Percentiles rank a stretch among this genome's conserved stretches.
Evolutionary conservation across 2,329 filamentous ascomycete species (phyloP).

Genomic region (Byssochlamys sp.): DNA sequence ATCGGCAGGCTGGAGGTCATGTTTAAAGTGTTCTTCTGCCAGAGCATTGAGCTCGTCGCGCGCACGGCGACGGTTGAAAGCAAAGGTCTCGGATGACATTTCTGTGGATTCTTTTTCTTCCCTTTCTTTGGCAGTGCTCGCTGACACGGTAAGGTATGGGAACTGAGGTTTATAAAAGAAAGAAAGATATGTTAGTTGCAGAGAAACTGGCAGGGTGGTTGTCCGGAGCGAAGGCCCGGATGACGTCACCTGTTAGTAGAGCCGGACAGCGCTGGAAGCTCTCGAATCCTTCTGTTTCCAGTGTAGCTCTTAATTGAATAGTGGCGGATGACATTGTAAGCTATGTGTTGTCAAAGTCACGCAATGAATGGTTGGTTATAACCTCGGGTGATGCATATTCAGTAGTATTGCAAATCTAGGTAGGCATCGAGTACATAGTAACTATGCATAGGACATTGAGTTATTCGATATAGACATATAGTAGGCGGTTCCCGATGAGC

Average conservation of each 20-base stretch:
- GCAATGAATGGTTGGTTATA: neutral
- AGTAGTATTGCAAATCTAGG: no score
- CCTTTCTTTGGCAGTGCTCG: neutral
- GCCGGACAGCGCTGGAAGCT: neutral
- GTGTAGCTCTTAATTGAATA: neutral
- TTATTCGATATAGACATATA: no score
- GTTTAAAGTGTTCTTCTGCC: slow-evolving; percentile 49
- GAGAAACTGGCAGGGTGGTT: neutral
- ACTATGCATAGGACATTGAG: no score
- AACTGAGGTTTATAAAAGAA: neutral
- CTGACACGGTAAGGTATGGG: neutral
- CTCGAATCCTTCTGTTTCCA: neutral
- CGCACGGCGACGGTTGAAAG: slow-evolving; percentile 38
- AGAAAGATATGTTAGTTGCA: no score
- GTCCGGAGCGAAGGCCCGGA: neutral
- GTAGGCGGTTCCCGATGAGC: neutral
- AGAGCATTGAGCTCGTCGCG: slow-evolving; percentile 45
- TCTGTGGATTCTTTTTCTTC: neutral
- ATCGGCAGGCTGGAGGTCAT: slow-evolving; percentile 50
- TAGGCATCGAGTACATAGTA: no score
- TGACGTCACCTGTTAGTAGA: neutral
- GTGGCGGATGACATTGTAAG: neutral
- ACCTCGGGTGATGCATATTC: no score
- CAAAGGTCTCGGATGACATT: slow-evolving; percentile 34
- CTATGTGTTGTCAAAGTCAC: neutral